Conservation (phyloP, 352 stramenopile genomes). For the Globisporangium ultimum region DNA sequence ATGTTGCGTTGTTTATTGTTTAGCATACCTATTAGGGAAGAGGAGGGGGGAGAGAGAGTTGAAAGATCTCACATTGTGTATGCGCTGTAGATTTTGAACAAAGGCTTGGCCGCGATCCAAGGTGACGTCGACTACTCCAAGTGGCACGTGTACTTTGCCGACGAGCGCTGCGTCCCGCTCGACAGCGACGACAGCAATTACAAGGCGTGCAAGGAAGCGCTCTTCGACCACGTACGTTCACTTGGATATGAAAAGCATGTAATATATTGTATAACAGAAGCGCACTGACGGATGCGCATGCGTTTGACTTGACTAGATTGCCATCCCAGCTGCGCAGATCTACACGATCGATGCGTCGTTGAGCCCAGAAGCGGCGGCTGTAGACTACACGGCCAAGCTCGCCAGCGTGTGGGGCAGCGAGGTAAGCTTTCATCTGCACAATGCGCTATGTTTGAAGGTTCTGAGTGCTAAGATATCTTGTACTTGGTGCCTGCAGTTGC, state of each 20-base stretch:
- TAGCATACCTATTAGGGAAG: background rate
- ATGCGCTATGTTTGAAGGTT: background rate
- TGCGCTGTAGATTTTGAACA: conserved; percentile 66
- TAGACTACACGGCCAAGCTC: conserved; percentile 76
- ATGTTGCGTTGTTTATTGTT: too few species aligned
- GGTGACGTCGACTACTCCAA: conserved; percentile 91
- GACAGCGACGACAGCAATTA: conserved; percentile 95
- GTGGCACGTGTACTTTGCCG: conserved; percentile 97
- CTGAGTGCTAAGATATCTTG: background rate
- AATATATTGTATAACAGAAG: too few species aligned
- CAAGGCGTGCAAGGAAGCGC: conserved; percentile 86
- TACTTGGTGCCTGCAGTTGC: conserved; percentile 33
- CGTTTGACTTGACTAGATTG: conserved; percentile 25
- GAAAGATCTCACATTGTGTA: background rate
- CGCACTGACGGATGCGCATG: background rate
- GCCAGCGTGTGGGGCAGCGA: conserved; percentile 56
- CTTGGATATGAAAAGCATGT: background rate
- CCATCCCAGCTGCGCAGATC: conserved; percentile 80
- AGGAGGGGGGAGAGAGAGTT: too few species aligned
- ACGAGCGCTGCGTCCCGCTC: conserved; percentile 95
- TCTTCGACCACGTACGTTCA: conserved; percentile 81
- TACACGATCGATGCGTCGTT: conserved; percentile 89
- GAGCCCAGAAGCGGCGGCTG: conserved; percentile 55
- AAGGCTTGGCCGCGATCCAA: conserved; percentile 71
- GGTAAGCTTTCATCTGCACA: conserved; percentile 18